Evolutionary conservation across 306 rosid genomes (phyloP).

Genomic region (Cucumis cinereus): DNA sequence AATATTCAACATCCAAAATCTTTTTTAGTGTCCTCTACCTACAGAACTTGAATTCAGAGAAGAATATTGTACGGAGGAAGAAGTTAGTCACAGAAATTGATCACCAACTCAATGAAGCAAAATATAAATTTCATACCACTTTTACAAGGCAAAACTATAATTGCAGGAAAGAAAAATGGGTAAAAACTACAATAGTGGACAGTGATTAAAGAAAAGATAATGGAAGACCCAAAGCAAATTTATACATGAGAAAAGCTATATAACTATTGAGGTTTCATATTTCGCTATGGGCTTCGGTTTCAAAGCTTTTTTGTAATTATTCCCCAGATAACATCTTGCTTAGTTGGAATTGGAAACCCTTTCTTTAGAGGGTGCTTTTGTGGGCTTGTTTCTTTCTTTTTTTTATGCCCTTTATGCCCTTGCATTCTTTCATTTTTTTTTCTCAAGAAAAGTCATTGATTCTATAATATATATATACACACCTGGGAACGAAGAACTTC

Average conservation of each 20-base stretch:
- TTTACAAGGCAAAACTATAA: not conserved
- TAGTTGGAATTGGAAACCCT: too few relatives aligned
- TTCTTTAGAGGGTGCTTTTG: too few relatives aligned
- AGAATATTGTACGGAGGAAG: not conserved
- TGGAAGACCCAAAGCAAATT: not conserved
- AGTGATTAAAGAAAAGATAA: not conserved
- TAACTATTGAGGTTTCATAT: not conserved
- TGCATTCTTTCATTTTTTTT: too few relatives aligned
- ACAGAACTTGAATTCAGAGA: not conserved
- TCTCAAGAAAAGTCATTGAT: too few relatives aligned
- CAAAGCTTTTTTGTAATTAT: too few relatives aligned
- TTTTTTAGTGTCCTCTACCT: not conserved
- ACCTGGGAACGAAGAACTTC: constrained; percentile 99
- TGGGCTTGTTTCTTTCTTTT: too few relatives aligned
- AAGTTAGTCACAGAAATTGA: not conserved
- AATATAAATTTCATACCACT: not conserved
- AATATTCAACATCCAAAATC: not conserved
- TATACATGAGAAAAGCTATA: not conserved
- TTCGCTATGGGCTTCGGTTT: too few relatives aligned
- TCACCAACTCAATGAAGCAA: not conserved
- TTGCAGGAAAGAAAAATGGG: not conserved
- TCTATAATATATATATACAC: too few relatives aligned
- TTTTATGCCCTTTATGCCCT: too few relatives aligned
- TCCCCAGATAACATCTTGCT: too few relatives aligned
- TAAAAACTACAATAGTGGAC: not conserved